A percentile compares a stretch with the other conserved stretches of the same genome.
phyloP scores from a whole-genome alignment of 352 stramenopile genomes.

The Phytophthora capsici region DNA sequence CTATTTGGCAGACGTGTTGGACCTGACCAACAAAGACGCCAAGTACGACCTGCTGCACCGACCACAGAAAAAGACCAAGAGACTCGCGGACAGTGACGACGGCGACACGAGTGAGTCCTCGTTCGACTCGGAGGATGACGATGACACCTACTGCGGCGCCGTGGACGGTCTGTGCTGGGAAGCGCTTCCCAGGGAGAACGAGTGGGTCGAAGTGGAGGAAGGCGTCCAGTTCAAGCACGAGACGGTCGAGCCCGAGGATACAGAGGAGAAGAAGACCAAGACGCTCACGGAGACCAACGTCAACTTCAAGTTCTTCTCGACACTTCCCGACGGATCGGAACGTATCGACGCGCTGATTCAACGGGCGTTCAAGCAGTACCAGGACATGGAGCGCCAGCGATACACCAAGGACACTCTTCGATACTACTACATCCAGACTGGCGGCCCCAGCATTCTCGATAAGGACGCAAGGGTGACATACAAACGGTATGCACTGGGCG shows the following conservation, averaged over 20 bases:
- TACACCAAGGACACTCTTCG: slow-evolving; percentile 44
- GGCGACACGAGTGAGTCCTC: slow-evolving; percentile 22
- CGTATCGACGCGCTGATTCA: slow-evolving; percentile 51
- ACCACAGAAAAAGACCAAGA: slow-evolving; percentile 20
- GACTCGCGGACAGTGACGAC: slow-evolving; percentile 16
- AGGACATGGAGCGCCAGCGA: slow-evolving; percentile 38
- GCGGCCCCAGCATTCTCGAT: slow-evolving; percentile 14
- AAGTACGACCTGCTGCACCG: slow-evolving; percentile 49
- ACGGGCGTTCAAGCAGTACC: slow-evolving; percentile 44
- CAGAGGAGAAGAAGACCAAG: slow-evolving; percentile 33
- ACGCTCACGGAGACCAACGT: slow-evolving; percentile 29
- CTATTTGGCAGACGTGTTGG: slow-evolving; percentile 44
- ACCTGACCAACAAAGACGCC: slow-evolving; percentile 43
- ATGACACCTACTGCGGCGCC: slow-evolving; percentile 28
- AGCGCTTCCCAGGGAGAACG: slow-evolving; percentile 41
- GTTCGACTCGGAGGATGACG: slow-evolving; percentile 31
- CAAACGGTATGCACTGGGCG: slow-evolving; percentile 83
- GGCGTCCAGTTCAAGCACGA: slow-evolving; percentile 39
- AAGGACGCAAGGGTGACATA: slow-evolving; percentile 31
- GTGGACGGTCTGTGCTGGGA: slow-evolving; percentile 52
- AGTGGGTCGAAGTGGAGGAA: slow-evolving; percentile 52
- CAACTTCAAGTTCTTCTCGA: slow-evolving; percentile 36
- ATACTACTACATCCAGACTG: slow-evolving; percentile 55
- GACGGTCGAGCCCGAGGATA: slow-evolving; percentile 21
- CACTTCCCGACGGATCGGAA: slow-evolving; percentile 35